These are phyloP conservation scores for Bassia scoparia DNA, from an alignment of 148 eudicot genomes.

Conservation along the genomic window DNA sequence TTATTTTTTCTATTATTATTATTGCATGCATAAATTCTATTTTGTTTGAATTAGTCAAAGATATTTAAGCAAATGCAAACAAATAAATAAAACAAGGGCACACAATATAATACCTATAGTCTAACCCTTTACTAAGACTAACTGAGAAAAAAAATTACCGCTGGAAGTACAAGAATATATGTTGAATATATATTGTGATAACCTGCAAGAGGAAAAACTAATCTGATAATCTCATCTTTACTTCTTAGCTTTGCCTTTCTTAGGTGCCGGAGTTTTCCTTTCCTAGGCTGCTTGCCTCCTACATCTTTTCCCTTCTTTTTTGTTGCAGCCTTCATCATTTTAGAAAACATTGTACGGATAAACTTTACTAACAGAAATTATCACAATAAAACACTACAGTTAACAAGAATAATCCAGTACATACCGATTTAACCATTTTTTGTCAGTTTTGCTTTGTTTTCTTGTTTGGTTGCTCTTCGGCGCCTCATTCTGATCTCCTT, in stretches of 20 bases:
- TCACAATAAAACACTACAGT: background rate
- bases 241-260: conserved; percentile 79
- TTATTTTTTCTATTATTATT: background rate
- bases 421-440: conserved; percentile 60
- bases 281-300: conserved; percentile 58
- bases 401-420: background rate
- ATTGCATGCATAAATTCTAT: background rate
- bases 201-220: background rate
- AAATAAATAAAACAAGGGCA: conserved; percentile 4
- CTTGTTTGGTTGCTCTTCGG: conserved; percentile 47
- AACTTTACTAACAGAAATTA: background rate
- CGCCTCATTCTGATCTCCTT: conserved; percentile 59
- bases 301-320: conserved; percentile 62
- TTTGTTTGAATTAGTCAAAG: background rate
- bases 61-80: conserved; percentile 4
- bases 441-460: conserved; percentile 58
- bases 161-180: conserved; percentile 7
- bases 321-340: conserved; percentile 45
- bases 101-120: background rate
- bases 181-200: background rate
- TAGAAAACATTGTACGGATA: background rate
- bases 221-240: conserved; percentile 30
- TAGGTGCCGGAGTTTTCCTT: conserved; percentile 62
- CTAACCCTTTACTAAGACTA: conserved; percentile 6
- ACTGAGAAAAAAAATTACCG: background rate